Conservation (phyloP, 768 basidiomycete genomes). For the Candolleomyces aberdarensis region DNA sequence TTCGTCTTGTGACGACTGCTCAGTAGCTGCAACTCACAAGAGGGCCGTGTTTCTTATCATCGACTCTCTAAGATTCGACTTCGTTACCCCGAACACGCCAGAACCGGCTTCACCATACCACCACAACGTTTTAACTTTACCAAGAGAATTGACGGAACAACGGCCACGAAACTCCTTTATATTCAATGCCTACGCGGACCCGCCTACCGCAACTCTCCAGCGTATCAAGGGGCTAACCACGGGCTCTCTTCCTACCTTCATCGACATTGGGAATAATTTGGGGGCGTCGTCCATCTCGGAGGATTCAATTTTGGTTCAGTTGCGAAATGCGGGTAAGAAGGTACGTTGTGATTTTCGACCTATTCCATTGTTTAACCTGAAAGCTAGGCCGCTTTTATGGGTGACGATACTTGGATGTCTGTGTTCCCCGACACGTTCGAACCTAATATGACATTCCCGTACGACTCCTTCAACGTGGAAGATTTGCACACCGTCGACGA, state of each 20-base stretch:
- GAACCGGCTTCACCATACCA: constrained; percentile 62
- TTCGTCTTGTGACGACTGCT: constrained; percentile 41
- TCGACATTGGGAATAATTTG: constrained; percentile 92
- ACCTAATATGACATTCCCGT: constrained; percentile 74
- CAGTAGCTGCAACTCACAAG: constrained; percentile 59
- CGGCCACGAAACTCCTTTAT: constrained; percentile 76
- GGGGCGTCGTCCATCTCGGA: constrained; percentile 83
- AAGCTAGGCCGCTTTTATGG: constrained; percentile 80
- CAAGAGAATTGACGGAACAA: constrained; percentile 60
- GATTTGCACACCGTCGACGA: constrained; percentile 95
- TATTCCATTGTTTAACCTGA: constrained; percentile 2
- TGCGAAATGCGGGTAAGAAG: constrained; percentile 54
- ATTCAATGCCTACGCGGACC: constrained; percentile 89
- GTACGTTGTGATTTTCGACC: constrained; percentile 29
- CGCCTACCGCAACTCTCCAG: constrained; percentile 93
- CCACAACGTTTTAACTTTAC: constrained; percentile 81
- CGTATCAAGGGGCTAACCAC: constrained; percentile 94
- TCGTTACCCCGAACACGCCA: constrained; percentile 72
- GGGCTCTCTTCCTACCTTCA: constrained; percentile 91
- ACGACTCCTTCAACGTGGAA: constrained; percentile 98
- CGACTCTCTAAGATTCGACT: constrained; percentile 93
- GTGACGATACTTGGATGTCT: constrained; percentile 95
- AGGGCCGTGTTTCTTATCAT: constrained; percentile 85
- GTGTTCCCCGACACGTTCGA: constrained; percentile 80
- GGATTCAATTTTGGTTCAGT: constrained; percentile 82